Conservation (phyloP, 441 rosid genomes). For the Gossypium davidsonii region DNA sequence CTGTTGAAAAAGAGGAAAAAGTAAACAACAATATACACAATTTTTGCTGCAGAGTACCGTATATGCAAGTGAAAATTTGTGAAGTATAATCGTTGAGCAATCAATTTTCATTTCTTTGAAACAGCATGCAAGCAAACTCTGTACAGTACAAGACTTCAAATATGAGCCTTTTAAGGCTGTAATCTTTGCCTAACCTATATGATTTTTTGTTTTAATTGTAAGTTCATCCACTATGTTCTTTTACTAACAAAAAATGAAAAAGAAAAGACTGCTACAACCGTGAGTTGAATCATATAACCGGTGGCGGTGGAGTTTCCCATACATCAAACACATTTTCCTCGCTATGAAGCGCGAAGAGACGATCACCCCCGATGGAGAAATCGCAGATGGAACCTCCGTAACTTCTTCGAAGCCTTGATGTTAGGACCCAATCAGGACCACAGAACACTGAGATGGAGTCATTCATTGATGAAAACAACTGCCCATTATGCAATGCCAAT, state of each 20-base stretch:
- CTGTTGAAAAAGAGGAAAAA: not conserved
- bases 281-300: constrained; percentile 44
- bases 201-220: constrained; percentile 3
- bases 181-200: constrained; percentile 5
- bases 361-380: constrained; percentile 78
- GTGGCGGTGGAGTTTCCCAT: constrained; percentile 77
- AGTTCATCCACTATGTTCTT: constrained; percentile 12
- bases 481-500: constrained; percentile 69
- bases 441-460: constrained; percentile 76
- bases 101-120: constrained; percentile 14
- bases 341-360: constrained; percentile 78
- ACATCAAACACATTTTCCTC: constrained; percentile 81
- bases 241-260: not conserved
- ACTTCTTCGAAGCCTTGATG: constrained; percentile 61
- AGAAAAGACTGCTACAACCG: constrained; percentile 9
- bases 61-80: not conserved
- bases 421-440: constrained; percentile 78
- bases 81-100: not conserved
- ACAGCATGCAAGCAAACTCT: constrained; percentile 6
- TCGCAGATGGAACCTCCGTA: constrained; percentile 81
- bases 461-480: constrained; percentile 83
- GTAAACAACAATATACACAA: not conserved
- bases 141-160: not conserved
- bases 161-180: not conserved
- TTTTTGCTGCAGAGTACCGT: not conserved